These are phyloP conservation scores for Alternaria infectoria DNA, from an alignment of 2,329 filamentous ascomycete species.

Conservation along the genomic window DNA sequence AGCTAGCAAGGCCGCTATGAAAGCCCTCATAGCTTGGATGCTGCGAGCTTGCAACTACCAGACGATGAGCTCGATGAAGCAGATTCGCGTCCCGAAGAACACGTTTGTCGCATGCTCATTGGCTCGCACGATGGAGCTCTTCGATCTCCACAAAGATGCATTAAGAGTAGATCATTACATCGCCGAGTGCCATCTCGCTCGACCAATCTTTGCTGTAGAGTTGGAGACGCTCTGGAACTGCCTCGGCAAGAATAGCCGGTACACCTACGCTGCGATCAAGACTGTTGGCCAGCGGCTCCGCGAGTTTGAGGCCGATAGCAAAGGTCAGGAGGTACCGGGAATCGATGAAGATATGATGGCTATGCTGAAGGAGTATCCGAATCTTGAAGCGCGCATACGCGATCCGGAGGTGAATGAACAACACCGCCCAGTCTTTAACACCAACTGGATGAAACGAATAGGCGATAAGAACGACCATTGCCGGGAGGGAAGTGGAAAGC, in stretches of 20 bases:
- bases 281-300: slow-evolving; percentile 5
- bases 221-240: slow-evolving; percentile 29
- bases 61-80: slow-evolving; percentile 16
- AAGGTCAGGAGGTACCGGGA: background rate
- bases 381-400: slow-evolving; percentile 13
- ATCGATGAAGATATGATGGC: slow-evolving; percentile 8
- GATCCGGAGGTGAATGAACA: slow-evolving; percentile 17
- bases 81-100: slow-evolving; percentile 22
- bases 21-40: slow-evolving; percentile 33
- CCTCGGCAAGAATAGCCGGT: slow-evolving; percentile 23
- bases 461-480: background rate
- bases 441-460: slow-evolving; percentile 4
- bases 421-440: slow-evolving; percentile 11
- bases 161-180: slow-evolving; percentile 24
- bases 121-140: slow-evolving; percentile 21
- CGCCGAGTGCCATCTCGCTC: slow-evolving; percentile 10
- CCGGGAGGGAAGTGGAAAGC: background rate
- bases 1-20: slow-evolving; percentile 19
- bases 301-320: background rate
- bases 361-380: slow-evolving; percentile 8
- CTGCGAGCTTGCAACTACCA: slow-evolving; percentile 19
- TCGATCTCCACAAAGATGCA: slow-evolving; percentile 28
- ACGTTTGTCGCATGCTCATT: slow-evolving; percentile 31
- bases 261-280: slow-evolving; percentile 27
- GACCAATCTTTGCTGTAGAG: slow-evolving; percentile 22